Conservation (phyloP, 1,284 basidiomycete species). For the Ganoderma sinense region DNA sequence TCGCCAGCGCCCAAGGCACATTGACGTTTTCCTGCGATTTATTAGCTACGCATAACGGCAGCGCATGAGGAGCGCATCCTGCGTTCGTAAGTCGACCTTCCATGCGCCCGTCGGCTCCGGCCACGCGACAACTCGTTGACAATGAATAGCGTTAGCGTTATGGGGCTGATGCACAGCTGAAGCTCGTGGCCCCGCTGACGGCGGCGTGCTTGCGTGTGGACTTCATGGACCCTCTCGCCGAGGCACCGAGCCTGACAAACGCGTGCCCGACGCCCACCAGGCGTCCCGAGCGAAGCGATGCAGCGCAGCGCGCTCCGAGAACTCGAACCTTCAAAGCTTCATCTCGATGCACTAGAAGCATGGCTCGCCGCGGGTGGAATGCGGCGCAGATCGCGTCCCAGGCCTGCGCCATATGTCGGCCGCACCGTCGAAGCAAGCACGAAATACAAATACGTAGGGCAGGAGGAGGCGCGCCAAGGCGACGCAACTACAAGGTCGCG, state of each 20-base stretch:
- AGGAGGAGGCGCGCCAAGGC: not conserved
- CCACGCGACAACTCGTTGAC: not conserved
- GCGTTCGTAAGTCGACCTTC: not conserved
- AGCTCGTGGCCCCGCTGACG: not conserved
- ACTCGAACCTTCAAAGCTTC: not conserved
- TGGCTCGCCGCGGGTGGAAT: not conserved
- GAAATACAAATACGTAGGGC: not conserved
- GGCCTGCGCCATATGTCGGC: conserved; percentile 2
- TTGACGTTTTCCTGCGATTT: not conserved
- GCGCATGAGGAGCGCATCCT: not conserved
- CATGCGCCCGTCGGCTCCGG: not conserved
- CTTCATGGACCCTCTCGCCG: not conserved
- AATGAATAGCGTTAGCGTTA: not conserved
- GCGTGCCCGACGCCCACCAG: not conserved
- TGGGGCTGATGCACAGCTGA: not conserved
- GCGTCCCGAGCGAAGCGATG: conserved; percentile 7
- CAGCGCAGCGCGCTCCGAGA: not conserved
- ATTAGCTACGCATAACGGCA: not conserved
- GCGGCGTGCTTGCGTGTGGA: not conserved
- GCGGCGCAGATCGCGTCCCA: not conserved
- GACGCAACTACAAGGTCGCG: not conserved
- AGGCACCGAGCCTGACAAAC: conserved; percentile 1
- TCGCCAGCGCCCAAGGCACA: not conserved
- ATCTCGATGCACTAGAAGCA: not conserved
- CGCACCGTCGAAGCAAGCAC: not conserved